A percentile compares a stretch with the other conserved stretches of the same genome.
These are phyloP conservation scores for Peniophora sp. DNA, from an alignment of 1,284 basidiomycete species.

Conservation along the genomic window DNA sequence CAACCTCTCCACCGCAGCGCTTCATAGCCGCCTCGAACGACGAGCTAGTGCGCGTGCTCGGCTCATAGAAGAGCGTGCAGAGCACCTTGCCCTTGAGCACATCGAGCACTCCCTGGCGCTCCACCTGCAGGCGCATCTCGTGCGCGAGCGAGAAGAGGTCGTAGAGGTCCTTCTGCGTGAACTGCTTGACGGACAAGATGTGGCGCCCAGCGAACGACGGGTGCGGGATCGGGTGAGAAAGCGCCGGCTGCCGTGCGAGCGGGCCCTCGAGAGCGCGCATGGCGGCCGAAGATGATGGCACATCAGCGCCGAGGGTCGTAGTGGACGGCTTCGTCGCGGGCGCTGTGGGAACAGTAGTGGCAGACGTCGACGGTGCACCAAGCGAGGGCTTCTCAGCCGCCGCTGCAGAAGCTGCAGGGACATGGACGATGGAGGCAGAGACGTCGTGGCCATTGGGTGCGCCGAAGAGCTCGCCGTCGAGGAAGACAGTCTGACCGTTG, in stretches of 20 bases:
- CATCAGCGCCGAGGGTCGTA: conserved; percentile 1
- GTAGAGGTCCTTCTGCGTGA: conserved; percentile 86
- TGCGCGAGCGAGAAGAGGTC: conserved; percentile 92
- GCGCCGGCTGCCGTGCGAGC: conserved; percentile 31
- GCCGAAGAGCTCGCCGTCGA: conserved; percentile 80
- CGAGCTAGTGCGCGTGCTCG: conserved; percentile 90
- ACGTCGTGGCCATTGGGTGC: conserved; percentile 72
- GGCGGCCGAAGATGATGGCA: conserved; percentile 4
- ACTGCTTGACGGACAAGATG: conserved; percentile 93
- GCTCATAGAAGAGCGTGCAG: conserved; percentile 97
- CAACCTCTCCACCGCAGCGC: conserved; percentile 92
- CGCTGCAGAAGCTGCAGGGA: conserved; percentile 43
- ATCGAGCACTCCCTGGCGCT: conserved; percentile 85
- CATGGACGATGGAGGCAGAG: conserved; percentile 39
- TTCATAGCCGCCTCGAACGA: conserved; percentile 99
- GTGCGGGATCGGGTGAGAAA: conserved; percentile 42
- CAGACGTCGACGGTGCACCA: conserved; percentile 1
- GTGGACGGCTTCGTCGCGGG: conserved; percentile 9
- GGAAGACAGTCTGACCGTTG: conserved; percentile 85
- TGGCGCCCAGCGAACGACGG: conserved; percentile 81
- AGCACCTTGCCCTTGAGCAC: conserved; percentile 89
- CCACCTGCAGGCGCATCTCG: conserved; percentile 95
- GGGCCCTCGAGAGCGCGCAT: conserved; percentile 20
- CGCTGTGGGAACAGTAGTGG: conserved; percentile 4
- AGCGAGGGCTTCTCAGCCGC: conserved; percentile 6